These are phyloP conservation scores for Mychonastes homosphaera DNA, from an alignment of 139 green algal genomes.

Conservation along the genomic window DNA sequence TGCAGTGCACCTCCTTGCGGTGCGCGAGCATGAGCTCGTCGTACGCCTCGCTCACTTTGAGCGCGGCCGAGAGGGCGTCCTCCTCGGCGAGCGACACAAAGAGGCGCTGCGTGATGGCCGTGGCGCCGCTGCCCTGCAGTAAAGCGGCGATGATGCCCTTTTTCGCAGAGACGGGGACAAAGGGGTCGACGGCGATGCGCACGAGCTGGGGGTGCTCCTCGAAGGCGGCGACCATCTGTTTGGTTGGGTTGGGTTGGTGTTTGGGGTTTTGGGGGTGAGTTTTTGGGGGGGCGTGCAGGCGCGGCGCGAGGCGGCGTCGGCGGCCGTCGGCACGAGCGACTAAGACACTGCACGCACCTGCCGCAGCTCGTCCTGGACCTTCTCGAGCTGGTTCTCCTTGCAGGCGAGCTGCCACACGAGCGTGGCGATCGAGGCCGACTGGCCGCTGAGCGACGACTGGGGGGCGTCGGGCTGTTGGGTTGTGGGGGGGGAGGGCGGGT, in stretches of 20 bases:
- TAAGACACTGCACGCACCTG: conserved; percentile 25
- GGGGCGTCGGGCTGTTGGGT: conserved; percentile 35
- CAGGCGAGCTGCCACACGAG: conserved; percentile 39
- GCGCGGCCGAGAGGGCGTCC: conserved; percentile 33
- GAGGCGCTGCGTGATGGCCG: conserved; percentile 39
- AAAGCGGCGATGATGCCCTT: conserved; percentile 31
- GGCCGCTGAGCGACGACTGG: conserved; percentile 32
- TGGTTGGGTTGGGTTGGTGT: neutral
- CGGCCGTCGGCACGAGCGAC: neutral
- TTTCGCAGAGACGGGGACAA: conserved; percentile 28
- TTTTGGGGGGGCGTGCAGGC: too few relatives aligned
- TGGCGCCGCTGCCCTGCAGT: conserved; percentile 24
- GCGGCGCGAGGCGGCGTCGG: too few relatives aligned
- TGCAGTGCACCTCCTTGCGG: conserved; percentile 52
- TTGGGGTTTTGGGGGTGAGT: neutral
- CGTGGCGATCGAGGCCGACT: conserved; percentile 32
- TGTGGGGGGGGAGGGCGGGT: neutral
- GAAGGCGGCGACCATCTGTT: conserved; percentile 26
- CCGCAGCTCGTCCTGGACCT: conserved; percentile 50
- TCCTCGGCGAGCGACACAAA: conserved; percentile 41
- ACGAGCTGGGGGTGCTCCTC: conserved; percentile 26
- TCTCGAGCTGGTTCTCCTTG: conserved; percentile 45
- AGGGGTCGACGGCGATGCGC: conserved; percentile 39
- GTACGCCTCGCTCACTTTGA: conserved; percentile 27
- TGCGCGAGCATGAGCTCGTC: conserved; percentile 46